Percentiles rank a stretch among this genome's conserved stretches.
phyloP scores from a whole-genome alignment of 768 basidiomycete genomes.

The Tephrocybe sp. region DNA sequence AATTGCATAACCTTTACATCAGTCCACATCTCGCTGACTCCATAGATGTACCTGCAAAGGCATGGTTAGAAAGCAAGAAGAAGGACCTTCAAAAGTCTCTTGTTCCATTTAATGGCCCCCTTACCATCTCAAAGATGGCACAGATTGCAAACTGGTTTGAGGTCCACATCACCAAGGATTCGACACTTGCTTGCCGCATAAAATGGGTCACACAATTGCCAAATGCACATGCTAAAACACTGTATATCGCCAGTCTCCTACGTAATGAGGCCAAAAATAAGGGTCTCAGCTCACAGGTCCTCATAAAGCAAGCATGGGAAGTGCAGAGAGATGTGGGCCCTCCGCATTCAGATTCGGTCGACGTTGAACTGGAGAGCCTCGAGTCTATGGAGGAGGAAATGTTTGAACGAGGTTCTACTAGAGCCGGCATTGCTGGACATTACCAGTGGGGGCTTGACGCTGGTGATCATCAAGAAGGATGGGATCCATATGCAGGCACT shows the following conservation, averaged over 20 bases:
- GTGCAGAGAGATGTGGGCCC: not conserved
- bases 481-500: not conserved
- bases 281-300: not conserved
- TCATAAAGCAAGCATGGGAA: not conserved
- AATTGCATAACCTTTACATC: conserved; percentile 11
- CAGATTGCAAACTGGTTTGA: conserved; percentile 27
- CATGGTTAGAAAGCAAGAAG: conserved; percentile 14
- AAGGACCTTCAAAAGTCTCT: not conserved
- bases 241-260: conserved; percentile 15
- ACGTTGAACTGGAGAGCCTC: conserved; percentile 24
- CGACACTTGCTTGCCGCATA: not conserved
- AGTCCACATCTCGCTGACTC: conserved; percentile 6
- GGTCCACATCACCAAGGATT: conserved; percentile 10
- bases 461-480: not conserved
- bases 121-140: conserved; percentile 7
- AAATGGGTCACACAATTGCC: conserved; percentile 3
- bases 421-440: conserved; percentile 13
- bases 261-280: not conserved
- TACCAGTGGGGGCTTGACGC: not conserved
- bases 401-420: conserved; percentile 20
- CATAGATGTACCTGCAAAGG: conserved; percentile 14
- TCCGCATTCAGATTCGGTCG: conserved; percentile 7
- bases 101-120: conserved; percentile 12
- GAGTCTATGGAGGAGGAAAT: conserved; percentile 23
- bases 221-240: conserved; percentile 13